Conservation (phyloP, 192 early-diverging fungal genomes). For the Umbelopsis sp. region DNA sequence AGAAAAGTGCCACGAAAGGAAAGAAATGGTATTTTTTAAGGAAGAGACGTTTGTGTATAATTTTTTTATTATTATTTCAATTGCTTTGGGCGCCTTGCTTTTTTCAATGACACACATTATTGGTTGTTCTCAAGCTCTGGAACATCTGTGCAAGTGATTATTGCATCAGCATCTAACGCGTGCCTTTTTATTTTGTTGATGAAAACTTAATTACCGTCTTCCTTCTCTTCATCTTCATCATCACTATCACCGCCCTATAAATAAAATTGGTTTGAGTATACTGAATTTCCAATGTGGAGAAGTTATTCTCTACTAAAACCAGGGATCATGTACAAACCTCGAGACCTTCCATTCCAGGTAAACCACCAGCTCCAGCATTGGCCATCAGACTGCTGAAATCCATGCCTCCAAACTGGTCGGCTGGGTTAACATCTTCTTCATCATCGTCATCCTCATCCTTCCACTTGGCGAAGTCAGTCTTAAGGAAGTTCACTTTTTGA, state of each 20-base stretch:
- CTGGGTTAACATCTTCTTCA: slow-evolving; percentile 52
- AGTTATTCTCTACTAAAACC: not conserved
- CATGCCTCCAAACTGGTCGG: slow-evolving; percentile 32
- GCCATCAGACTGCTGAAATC: slow-evolving; percentile 67
- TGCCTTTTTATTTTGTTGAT: not conserved
- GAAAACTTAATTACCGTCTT: slow-evolving; percentile 3
- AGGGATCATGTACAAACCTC: not conserved
- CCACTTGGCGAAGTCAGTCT: slow-evolving; percentile 91
- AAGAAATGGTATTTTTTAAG: not conserved
- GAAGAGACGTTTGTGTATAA: not conserved
- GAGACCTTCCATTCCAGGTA: slow-evolving; percentile 50
- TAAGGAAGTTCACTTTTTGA: slow-evolving; percentile 71
- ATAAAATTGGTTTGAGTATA: not conserved
- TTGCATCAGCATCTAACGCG: not conserved
- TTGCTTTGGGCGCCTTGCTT: slow-evolving; percentile 3
- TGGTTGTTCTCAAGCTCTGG: not conserved
- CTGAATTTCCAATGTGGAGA: no score
- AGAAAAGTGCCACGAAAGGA: not conserved
- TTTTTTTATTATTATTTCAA: slow-evolving; percentile 4
- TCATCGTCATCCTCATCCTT: slow-evolving; percentile 95
- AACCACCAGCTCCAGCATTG: slow-evolving; percentile 29
- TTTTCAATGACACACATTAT: not conserved
- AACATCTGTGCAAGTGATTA: not conserved
- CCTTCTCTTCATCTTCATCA: slow-evolving; percentile 2
- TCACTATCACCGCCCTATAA: slow-evolving; percentile 1